phyloP scores from a whole-genome alignment of 2,329 filamentous ascomycete genomes.

The Paracorniculantispora psalliotae region DNA sequence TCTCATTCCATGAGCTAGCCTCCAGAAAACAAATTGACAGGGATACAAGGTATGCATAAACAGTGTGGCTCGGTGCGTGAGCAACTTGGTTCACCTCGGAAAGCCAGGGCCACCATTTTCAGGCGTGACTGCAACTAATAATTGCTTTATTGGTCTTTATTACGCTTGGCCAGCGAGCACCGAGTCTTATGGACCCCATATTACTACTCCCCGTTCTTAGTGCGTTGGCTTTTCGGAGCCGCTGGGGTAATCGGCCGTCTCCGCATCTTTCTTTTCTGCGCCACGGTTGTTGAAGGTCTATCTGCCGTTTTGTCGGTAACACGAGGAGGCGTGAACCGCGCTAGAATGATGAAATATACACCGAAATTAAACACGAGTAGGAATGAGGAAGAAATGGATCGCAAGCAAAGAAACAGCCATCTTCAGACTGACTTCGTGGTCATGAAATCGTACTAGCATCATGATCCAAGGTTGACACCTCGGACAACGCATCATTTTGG shows the following conservation, averaged over 20 bases:
- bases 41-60: not conserved
- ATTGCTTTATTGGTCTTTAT: not conserved
- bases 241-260: constrained; percentile 1
- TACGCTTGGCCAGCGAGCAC: not conserved
- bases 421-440: too few species aligned
- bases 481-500: not conserved
- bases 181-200: not conserved
- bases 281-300: not conserved
- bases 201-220: not conserved
- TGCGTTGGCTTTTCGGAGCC: constrained; percentile 3
- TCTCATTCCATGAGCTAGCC: not conserved
- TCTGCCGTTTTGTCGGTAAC: constrained; percentile 2
- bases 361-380: not conserved
- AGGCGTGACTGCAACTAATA: not conserved
- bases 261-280: not conserved
- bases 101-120: not conserved
- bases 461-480: not conserved
- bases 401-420: not conserved
- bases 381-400: not conserved
- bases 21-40: not conserved
- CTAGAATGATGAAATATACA: not conserved
- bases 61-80: not conserved
- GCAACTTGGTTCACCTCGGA: not conserved
- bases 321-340: not conserved
- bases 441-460: not conserved